Percentiles rank a stretch among this genome's conserved stretches.
Conservation (phyloP, 148 eudicot genomes). For the Rhododendron ovatum region DNA sequence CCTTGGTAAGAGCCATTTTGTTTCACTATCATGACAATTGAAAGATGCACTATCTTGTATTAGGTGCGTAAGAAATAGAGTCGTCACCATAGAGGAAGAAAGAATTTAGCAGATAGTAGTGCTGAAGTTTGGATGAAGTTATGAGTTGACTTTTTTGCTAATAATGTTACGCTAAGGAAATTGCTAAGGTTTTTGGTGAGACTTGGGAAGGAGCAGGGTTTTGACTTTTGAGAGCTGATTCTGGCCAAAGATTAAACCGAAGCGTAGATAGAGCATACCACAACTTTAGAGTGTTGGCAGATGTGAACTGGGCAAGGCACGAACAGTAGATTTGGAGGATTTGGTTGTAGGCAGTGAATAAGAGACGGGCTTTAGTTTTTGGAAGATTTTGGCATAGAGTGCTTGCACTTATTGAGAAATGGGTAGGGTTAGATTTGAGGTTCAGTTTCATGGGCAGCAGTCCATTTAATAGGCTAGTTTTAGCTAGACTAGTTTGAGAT, state of each 20-base stretch:
- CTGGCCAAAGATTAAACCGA: background rate
- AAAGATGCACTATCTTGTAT: background rate
- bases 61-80: background rate
- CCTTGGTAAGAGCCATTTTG: background rate
- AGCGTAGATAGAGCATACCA: background rate
- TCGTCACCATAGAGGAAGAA: background rate
- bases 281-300: background rate
- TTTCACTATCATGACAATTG: background rate
- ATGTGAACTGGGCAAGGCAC: background rate
- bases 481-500: background rate
- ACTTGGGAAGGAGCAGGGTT: background rate
- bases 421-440: background rate
- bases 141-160: background rate
- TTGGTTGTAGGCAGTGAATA: background rate
- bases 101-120: background rate
- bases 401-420: background rate
- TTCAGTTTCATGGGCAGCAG: background rate
- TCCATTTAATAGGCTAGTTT: background rate
- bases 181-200: background rate
- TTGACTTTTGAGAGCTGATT: background rate
- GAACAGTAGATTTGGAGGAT: background rate
- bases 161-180: background rate
- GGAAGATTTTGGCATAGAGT: background rate
- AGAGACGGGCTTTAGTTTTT: background rate
- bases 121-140: background rate